Base-by-base conservation (phyloP, 495 filamentous ascomycete genomes). In the Penicillium ochrochloron region DNA sequence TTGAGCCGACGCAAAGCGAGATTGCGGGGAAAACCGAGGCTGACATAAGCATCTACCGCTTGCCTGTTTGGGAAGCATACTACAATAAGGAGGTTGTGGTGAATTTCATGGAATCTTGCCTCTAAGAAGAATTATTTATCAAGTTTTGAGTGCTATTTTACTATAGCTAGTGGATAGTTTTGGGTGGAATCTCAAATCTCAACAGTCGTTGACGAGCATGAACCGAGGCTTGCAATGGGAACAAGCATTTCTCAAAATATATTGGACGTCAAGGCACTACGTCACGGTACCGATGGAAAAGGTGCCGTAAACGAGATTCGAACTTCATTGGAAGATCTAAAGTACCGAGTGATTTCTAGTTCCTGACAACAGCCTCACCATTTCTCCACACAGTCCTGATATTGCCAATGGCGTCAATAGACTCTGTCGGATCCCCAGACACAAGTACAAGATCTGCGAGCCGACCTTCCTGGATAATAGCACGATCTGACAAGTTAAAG, bases 1-100 rank as follows among this genome's bases (percentile, higher is more conserved):
- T 72, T 73, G 51, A 76, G 76, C 77, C 78, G 77, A 79, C 73
- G 78, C 74, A 79, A 79, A 78, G 75, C 75, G 76, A 76, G 68
- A 72, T 67, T 76, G 76, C 76, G 76, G 77, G 77, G 76, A 75
- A 78, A 67, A 61, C 60, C 61, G 59, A 48, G 60, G 46, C 56
- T 78, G 73, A 77, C 60, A 25, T 55, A 59, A 64, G 59, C 62
- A 39, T 14, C 12, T 39, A 61, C 70, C 63, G 60, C 58, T 59
- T 65, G 50, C 42, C 57, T 44, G 15, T 29, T 55, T 39, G 21
- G 51, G 51, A 60, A 27, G 35, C 25, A 23, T 60, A 11, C 29
- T 8, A n/a, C 23, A 15, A n/a, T 4, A 39, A 27, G 4, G 2
- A 1, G 25, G 25, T 2, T 27, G 25, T 27, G 2, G 2, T 27